Percentiles rank a stretch among this genome's conserved stretches.
Conservation (phyloP, 495 filamentous ascomycete species). For the Hypoxylon intermedium region DNA sequence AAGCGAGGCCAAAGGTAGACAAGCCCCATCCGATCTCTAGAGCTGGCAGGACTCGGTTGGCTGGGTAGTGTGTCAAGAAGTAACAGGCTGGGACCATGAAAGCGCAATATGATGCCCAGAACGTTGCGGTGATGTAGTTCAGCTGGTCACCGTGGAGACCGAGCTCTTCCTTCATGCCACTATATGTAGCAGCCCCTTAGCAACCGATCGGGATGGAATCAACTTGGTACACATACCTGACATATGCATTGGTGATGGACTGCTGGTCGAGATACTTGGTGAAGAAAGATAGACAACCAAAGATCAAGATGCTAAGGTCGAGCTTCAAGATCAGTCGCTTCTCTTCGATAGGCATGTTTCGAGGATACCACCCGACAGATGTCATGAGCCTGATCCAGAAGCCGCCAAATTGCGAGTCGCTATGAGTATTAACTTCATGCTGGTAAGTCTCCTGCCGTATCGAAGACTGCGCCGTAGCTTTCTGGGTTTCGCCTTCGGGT, state of each 20-base stretch:
- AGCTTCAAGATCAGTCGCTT: constrained; percentile 44
- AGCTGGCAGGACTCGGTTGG: constrained; percentile 40
- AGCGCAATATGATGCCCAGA: constrained; percentile 46
- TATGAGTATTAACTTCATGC: background rate
- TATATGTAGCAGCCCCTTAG: constrained; percentile 11
- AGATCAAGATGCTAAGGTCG: constrained; percentile 46
- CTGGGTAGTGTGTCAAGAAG: constrained; percentile 42
- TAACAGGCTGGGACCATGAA: constrained; percentile 56
- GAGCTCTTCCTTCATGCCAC: constrained; percentile 45
- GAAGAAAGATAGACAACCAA: constrained; percentile 47
- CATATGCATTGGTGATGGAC: constrained; percentile 47
- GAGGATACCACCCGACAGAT: constrained; percentile 42
- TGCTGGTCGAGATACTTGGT: constrained; percentile 49
- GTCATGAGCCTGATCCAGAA: constrained; percentile 42
- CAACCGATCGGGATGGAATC: background rate
- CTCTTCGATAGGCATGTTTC: constrained; percentile 38
- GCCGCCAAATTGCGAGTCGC: background rate
- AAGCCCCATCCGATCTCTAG: constrained; percentile 47
- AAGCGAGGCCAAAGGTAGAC: constrained; percentile 43
- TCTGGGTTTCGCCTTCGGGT: background rate
- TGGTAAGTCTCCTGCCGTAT: background rate
- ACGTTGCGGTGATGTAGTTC: constrained; percentile 48
- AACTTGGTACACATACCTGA: constrained; percentile 39
- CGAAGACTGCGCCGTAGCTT: background rate
- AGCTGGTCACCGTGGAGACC: constrained; percentile 40